These are phyloP conservation scores for Planoprotostelium fungivorum DNA, from an alignment of 78 protist species.

Conservation along the genomic window DNA sequence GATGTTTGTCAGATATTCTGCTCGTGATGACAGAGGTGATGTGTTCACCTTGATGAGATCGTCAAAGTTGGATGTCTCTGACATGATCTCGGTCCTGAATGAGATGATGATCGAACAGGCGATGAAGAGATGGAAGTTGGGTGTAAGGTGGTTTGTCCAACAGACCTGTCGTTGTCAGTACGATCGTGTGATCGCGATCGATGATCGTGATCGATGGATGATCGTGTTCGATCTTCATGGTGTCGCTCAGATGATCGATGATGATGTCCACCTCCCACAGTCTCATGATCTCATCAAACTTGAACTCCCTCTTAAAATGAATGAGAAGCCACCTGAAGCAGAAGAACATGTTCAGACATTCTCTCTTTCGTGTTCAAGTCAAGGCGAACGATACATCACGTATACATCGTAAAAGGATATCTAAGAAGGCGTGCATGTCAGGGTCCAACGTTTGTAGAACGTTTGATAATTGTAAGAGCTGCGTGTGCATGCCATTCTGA, in stretches of 20 bases:
- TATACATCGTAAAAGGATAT: neutral
- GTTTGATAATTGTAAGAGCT: constrained; percentile 39
- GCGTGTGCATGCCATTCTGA: constrained; percentile 64
- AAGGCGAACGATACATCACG: neutral
- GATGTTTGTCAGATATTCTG: neutral
- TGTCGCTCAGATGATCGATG: neutral
- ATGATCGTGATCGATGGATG: neutral
- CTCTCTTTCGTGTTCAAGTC: constrained; percentile 5
- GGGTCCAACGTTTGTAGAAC: constrained; percentile 39
- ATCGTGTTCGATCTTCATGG: neutral
- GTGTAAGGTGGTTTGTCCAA: neutral
- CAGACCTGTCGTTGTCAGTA: neutral
- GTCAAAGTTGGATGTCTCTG: neutral
- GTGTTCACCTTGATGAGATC: neutral
- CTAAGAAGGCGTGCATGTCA: constrained; percentile 36
- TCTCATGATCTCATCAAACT: constrained; percentile 21
- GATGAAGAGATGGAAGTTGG: neutral
- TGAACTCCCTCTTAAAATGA: constrained; percentile 59
- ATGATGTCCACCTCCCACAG: constrained; percentile 47
- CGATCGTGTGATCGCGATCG: too few relatives aligned
- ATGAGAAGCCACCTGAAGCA: constrained; percentile 57
- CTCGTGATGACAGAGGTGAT: neutral
- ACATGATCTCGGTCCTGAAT: neutral
- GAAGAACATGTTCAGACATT: constrained; percentile 57
- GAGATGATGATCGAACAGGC: neutral